Evolutionary conservation across 2,329 filamentous ascomycete genomes (phyloP), one percentile per base, ranked within the genome.

Genomic region (Nannizzia gypsea): DNA sequence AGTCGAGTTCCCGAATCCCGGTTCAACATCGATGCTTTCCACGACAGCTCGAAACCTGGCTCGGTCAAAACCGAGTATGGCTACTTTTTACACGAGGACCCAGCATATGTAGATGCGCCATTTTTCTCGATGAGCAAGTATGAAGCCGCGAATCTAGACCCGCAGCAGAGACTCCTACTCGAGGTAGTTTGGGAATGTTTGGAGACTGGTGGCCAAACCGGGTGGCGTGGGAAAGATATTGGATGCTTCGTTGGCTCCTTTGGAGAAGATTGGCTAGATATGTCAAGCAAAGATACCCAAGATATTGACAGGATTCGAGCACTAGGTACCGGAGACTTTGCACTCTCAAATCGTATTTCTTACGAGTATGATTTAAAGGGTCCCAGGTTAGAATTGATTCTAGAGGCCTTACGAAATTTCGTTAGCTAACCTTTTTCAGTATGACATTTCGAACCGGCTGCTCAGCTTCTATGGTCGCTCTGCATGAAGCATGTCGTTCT

Each of bases 181-280:
- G 82, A 85, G 6, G 90, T 88, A 2, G 87, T 87, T 0, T 92
- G 90, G 66, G 88, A 92, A 68, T 88, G 89, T 0, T 78, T 93
- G 55, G 89, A 93, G 70, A 88, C 88, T 83, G 85, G 85, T 34
- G 88, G 88, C 17, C 15, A 17, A 17, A 55, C 28, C 6, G n/a
- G n/a, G 3, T 34, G 34, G 28, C 26, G 34, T 11, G 46, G 34
- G 15, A 52, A 22, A 11, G 36, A 28, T 8, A 48, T 40, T 15
- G 58, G 44, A 1, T 48, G 44, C 13, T 48, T 48, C 15, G 44
- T 48, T 26, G 44, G 44, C 20, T 48, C 44, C n/a, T 48, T 48
- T 22, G 44, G 44, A 8, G 44, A 48, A 24, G 44, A 48, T 9
- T 48, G 44, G 44, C 13, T 48, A 2, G 44, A 48, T 24, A 48